A percentile compares a stretch with the other conserved stretches of the same genome.
phyloP scores from a whole-genome alignment of 495 filamentous ascomycete genomes.

The Hypoxylon rickii region DNA sequence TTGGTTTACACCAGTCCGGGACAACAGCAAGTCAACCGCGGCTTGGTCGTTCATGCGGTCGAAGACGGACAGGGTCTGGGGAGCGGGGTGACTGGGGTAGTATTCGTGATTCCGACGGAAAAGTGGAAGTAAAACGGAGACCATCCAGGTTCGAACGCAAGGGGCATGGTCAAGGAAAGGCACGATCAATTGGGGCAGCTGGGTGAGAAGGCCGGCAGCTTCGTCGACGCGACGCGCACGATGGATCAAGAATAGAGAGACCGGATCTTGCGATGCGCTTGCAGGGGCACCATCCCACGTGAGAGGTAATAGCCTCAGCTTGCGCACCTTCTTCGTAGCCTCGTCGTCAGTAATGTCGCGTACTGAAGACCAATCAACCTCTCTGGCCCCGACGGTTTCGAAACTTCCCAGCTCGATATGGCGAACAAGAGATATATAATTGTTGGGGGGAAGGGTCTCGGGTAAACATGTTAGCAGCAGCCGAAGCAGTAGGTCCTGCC shows the following conservation, averaged over 20 bases:
- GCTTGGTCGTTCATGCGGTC: conserved; percentile 64
- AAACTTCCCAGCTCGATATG: conserved; percentile 55
- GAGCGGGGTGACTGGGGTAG: conserved; percentile 63
- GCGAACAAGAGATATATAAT: conserved; percentile 65
- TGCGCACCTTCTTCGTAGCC: conserved; percentile 70
- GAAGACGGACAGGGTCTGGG: conserved; percentile 62
- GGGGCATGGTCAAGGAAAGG: conserved; percentile 75
- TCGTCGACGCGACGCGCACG: conserved; percentile 76
- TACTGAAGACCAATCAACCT: conserved; percentile 64
- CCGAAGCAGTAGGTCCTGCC: conserved; percentile 70
- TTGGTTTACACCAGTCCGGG: conserved; percentile 55
- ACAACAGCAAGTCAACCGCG: conserved; percentile 70
- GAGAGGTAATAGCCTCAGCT: conserved; percentile 70
- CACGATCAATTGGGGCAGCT: conserved; percentile 70
- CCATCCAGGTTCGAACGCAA: conserved; percentile 71
- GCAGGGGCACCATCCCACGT: conserved; percentile 50
- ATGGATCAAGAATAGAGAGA: conserved; percentile 75
- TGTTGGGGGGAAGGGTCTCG: conserved; percentile 68
- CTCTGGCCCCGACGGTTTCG: conserved; percentile 33
- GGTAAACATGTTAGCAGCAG: conserved; percentile 86
- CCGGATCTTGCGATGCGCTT: conserved; percentile 55
- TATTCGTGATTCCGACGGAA: conserved; percentile 84
- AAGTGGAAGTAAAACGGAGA: conserved; percentile 78
- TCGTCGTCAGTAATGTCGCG: conserved; percentile 64
- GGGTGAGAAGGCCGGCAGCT: conserved; percentile 74